A percentile compares a stretch with the other conserved stretches of the same genome.
phyloP scores from a whole-genome alignment of 1,139 yeast species.

The Pichia sp. region DNA sequence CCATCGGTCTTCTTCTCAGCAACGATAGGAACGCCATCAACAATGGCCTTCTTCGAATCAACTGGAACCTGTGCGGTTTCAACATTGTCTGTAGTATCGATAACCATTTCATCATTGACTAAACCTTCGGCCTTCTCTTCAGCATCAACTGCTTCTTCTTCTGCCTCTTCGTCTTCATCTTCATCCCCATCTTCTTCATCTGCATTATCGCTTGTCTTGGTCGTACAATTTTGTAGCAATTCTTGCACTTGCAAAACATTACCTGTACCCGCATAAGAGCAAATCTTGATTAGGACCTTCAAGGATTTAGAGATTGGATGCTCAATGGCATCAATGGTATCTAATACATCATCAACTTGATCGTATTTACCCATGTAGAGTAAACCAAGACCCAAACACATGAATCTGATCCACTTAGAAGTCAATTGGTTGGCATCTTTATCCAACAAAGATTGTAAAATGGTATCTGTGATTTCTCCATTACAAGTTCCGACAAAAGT shows the following conservation, averaged over 20 bases:
- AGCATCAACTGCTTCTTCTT: conserved; percentile 22
- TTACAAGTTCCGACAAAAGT: conserved; percentile 94
- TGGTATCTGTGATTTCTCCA: conserved; percentile 88
- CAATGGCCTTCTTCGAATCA: conserved; percentile 3
- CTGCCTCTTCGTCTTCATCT: conserved; percentile 30
- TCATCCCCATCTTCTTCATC: conserved; percentile 42
- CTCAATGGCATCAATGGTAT: conserved; percentile 90
- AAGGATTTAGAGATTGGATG: conserved; percentile 89
- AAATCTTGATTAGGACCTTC: conserved; percentile 83
- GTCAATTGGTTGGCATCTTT: conserved; percentile 72
- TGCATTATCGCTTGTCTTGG: conserved; percentile 36
- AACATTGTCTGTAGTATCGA: conserved; percentile 8
- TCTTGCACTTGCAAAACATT: conserved; percentile 94
- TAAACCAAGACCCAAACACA: conserved; percentile 89
- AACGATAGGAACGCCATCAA: too few relatives aligned
- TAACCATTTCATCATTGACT: conserved; percentile 5
- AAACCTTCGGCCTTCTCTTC: conserved; percentile 19
- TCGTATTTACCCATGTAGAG: conserved; percentile 93
- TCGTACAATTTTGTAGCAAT: conserved; percentile 78
- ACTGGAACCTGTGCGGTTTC: conserved; percentile 10
- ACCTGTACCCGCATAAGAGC: conserved; percentile 98
- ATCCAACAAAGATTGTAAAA: conserved; percentile 84
- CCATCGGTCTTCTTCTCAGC: conserved; percentile 4
- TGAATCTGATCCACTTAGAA: conserved; percentile 81
- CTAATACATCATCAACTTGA: conserved; percentile 90